These are phyloP conservation scores for Metschnikowia anglica DNA, from an alignment of 805 yeast species.

Conservation along the genomic window DNA sequence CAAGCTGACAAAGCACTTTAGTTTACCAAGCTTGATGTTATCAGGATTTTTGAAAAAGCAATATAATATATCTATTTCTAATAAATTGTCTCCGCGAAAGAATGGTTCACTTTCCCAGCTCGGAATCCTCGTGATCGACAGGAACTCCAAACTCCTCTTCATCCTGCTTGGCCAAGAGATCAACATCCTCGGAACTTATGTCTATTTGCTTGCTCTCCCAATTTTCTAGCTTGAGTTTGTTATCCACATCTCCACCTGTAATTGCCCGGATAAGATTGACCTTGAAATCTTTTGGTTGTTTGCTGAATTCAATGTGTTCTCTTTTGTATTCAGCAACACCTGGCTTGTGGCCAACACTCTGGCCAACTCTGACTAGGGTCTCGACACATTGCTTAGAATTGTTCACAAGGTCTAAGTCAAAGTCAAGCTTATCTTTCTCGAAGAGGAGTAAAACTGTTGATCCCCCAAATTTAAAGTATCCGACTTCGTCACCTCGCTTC, in stretches of 20 bases:
- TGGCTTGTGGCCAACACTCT: slow-evolving; percentile 80
- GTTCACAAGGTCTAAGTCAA: slow-evolving; percentile 70
- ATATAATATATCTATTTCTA: not conserved
- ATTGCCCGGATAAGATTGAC: slow-evolving; percentile 54
- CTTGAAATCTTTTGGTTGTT: slow-evolving; percentile 47
- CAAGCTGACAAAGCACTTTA: not conserved
- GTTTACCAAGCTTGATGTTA: not conserved
- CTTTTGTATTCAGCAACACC: slow-evolving; percentile 50
- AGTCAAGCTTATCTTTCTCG: slow-evolving; percentile 46
- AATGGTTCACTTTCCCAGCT: not conserved
- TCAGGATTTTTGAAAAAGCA: too few species aligned
- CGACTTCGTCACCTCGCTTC: slow-evolving; percentile 76
- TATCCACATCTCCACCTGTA: slow-evolving; percentile 53
- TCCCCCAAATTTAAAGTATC: slow-evolving; percentile 96
- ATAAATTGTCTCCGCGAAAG: too few species aligned
- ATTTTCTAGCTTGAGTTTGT: slow-evolving; percentile 30
- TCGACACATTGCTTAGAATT: slow-evolving; percentile 74
- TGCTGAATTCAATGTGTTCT: slow-evolving; percentile 44
- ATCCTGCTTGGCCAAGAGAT: slow-evolving; percentile 19
- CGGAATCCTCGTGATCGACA: not conserved
- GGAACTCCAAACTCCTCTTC: slow-evolving; percentile 15
- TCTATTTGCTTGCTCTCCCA: slow-evolving; percentile 40
- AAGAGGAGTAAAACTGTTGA: slow-evolving; percentile 76
- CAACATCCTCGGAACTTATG: slow-evolving; percentile 24
- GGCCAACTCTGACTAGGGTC: slow-evolving; percentile 85